phyloP scores from a whole-genome alignment of 192 early-diverging fungal genomes.

The Backusella macrospora region DNA sequence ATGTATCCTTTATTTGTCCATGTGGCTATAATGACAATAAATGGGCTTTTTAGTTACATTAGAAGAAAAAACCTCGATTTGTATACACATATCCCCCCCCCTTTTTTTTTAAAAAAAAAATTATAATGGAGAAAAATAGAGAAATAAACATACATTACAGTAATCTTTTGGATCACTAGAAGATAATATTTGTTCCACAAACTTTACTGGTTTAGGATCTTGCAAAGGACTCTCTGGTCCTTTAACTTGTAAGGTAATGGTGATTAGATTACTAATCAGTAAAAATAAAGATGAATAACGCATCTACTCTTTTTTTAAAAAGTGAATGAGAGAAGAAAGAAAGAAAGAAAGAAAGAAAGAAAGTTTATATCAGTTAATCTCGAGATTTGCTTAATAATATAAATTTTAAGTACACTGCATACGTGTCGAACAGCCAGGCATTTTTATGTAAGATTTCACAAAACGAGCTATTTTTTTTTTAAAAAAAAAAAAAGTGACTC shows the following conservation, averaged over 20 bases:
- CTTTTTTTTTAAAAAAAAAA: not conserved
- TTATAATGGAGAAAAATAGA: no score
- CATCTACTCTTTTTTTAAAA: not conserved
- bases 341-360: constrained; percentile 9
- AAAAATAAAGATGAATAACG: not conserved
- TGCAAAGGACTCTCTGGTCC: not conserved
- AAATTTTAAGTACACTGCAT: not conserved
- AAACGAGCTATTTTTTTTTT: no score
- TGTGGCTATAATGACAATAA: constrained; percentile 42
- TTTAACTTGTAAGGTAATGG: not conserved
- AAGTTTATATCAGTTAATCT: not conserved
- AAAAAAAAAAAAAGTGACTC: no score
- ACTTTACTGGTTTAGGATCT: constrained; percentile 11
- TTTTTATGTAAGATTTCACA: no score
- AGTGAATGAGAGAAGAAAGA: not conserved
- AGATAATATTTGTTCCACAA: not conserved
- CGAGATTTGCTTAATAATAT: not conserved
- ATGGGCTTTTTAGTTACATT: not conserved
- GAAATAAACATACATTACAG: not conserved
- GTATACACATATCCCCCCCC: not conserved
- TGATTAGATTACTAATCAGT: not conserved
- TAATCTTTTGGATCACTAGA: constrained; percentile 5
- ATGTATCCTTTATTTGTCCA: constrained; percentile 62
- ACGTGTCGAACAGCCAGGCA: no score
- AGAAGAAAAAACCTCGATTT: not conserved